These are phyloP conservation scores for Entomortierella beljakovae DNA, from an alignment of 192 early-diverging fungal genomes.

Conservation along the genomic window DNA sequence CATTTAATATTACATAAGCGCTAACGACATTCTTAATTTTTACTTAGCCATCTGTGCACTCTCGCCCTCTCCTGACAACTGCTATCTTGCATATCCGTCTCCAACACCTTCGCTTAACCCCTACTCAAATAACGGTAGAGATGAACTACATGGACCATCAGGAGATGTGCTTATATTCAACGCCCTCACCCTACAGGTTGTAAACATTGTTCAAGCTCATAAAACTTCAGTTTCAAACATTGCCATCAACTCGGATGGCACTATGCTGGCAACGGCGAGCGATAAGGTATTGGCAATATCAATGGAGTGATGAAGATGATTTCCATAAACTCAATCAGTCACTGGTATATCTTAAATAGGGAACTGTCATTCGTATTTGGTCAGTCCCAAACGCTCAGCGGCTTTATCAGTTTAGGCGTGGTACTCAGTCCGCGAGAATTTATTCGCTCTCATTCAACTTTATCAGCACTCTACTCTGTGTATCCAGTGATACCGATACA, in stretches of 20 bases:
- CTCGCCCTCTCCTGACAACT: conserved; percentile 93
- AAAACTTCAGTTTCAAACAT: conserved; percentile 91
- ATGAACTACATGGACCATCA: conserved; percentile 62
- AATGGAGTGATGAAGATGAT: too few relatives aligned
- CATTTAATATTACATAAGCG: too few relatives aligned
- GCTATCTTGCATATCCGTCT: conserved; percentile 94
- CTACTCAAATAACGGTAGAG: too few relatives aligned
- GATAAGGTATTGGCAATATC: conserved; percentile 93
- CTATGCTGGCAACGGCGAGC: conserved; percentile 92
- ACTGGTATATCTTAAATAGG: conserved; percentile 50
- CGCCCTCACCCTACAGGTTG: conserved; percentile 85
- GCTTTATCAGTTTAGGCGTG: conserved; percentile 94
- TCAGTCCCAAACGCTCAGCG: conserved; percentile 88
- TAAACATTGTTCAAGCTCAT: conserved; percentile 96
- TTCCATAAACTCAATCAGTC: too few relatives aligned
- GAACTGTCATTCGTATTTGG: conserved; percentile 97
- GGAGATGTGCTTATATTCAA: conserved; percentile 95
- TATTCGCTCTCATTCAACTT: conserved; percentile 92
- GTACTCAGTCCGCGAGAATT: conserved; percentile 92
- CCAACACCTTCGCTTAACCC: conserved; percentile 71
- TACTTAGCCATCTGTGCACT: conserved; percentile 85
- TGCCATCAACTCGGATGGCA: conserved; percentile 92
- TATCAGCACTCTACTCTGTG: conserved; percentile 75
- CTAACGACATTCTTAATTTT: too few relatives aligned
- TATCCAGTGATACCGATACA: conserved; percentile 93